phyloP scores from a whole-genome alignment of 2,329 filamentous ascomycete species.

The Talaromyces verruculosus region DNA sequence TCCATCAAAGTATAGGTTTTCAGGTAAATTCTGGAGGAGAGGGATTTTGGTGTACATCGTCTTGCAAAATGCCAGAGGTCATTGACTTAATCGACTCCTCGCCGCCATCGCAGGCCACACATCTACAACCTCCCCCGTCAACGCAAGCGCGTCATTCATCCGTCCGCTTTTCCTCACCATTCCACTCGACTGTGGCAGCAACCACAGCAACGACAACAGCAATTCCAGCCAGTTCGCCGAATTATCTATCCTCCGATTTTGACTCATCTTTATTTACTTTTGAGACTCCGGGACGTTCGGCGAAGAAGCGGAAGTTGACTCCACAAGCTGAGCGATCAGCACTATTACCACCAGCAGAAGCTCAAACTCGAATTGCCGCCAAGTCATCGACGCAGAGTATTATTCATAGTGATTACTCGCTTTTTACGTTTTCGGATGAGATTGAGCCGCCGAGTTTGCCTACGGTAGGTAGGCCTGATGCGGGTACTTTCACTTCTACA shows the following conservation, averaged over 20 bases:
- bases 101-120: slow-evolving; percentile 26
- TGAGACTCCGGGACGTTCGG: slow-evolving; percentile 18
- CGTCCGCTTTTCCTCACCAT: slow-evolving; percentile 7
- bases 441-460: slow-evolving; percentile 10
- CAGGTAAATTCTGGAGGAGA: neutral
- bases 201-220: neutral
- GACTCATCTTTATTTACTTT: slow-evolving; percentile 21
- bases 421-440: slow-evolving; percentile 22
- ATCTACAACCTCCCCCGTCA: slow-evolving; percentile 18
- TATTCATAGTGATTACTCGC: slow-evolving; percentile 10
- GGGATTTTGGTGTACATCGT: slow-evolving; percentile 1
- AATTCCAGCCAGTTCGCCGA: slow-evolving; percentile 15
- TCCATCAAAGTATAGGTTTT: neutral
- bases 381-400: slow-evolving; percentile 3
- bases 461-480: neutral
- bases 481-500: neutral
- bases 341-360: neutral
- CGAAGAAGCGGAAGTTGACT: slow-evolving; percentile 18
- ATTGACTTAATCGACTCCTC: slow-evolving; percentile 42
- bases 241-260: slow-evolving; percentile 22
- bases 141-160: slow-evolving; percentile 20
- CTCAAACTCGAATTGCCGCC: neutral
- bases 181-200: neutral
- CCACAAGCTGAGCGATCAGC: neutral
- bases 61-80: slow-evolving; percentile 39